A percentile compares a stretch with the other conserved stretches of the same genome.
These are phyloP conservation scores for Parafenestella ontariensis DNA, from an alignment of 2,329 filamentous ascomycete genomes.

Conservation along the genomic window DNA sequence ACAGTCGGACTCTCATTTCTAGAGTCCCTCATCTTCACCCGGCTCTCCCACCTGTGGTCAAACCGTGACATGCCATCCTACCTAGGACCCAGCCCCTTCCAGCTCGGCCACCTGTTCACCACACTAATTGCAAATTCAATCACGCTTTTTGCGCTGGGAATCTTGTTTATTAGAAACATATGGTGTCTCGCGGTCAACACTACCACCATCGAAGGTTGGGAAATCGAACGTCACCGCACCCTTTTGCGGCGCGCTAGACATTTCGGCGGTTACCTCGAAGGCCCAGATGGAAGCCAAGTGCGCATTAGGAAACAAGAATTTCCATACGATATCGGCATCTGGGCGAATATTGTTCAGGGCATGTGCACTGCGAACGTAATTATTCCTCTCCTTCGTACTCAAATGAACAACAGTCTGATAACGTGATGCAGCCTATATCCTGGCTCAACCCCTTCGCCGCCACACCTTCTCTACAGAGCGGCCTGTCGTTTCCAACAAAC, in stretches of 20 bases:
- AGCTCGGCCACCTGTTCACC: constrained; percentile 68
- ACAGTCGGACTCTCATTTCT: constrained; percentile 70
- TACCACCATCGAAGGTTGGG: constrained; percentile 85
- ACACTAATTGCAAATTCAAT: constrained; percentile 65
- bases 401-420: constrained; percentile 9
- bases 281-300: constrained; percentile 62
- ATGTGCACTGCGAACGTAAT: constrained; percentile 70
- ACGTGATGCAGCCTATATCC: constrained; percentile 52
- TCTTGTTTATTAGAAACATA: constrained; percentile 68
- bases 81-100: constrained; percentile 69
- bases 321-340: constrained; percentile 81
- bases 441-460: constrained; percentile 74
- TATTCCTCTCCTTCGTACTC: not conserved
- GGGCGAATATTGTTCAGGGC: constrained; percentile 73
- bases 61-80: constrained; percentile 72
- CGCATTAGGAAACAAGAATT: constrained; percentile 73
- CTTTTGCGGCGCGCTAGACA: constrained; percentile 54
- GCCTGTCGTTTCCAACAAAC: constrained; percentile 72
- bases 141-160: constrained; percentile 66
- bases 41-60: constrained; percentile 67
- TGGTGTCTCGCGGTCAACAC: constrained; percentile 71
- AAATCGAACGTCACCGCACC: constrained; percentile 57
- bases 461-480: constrained; percentile 60
- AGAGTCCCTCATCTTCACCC: constrained; percentile 65
- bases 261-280: constrained; percentile 64